Base-by-base conservation (phyloP, 1,284 basidiomycete species). In the Testicularia cyperi region DNA sequence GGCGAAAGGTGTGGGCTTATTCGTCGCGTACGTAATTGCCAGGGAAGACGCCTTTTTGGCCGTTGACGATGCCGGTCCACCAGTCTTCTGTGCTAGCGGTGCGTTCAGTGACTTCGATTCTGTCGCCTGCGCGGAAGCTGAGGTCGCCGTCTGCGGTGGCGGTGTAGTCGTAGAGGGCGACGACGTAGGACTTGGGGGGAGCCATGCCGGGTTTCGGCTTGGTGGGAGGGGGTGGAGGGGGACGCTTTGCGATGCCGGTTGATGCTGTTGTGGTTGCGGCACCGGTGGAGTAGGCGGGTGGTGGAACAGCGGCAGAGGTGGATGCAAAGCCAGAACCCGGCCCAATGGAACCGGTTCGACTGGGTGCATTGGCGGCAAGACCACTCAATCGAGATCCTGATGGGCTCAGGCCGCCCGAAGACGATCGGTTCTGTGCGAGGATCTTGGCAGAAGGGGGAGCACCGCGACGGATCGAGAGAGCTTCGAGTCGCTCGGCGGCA, bases 61-160 rank as follows among this genome's bases (percentile, higher is more conserved):
- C 92, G 64, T 90, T 85, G 57, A 97, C 40, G 65, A 83, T 82
- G 5, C 94, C 95, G 8, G 92, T 97, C 94, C 94, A 99, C 94
- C 94, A 98, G 75, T 98, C 95, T 74, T 97, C 91, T 18, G 86
- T 78, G 65, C 85, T 91, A 2, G 83, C 84, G 10, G 88, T 88
- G 73, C 86, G 84, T 78, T 95, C 87, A 22, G 95, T 83, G 42
- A 98, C 82, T 78, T 95, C 90, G 77, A 99, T 97, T 60, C 84
- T 80, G 77, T 98, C 94, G n/a, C 95, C 95, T 2, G 85, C 84
- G 47, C 81, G 84, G 80, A 99, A 99, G 1, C 85, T 87, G 42
- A 99, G 80, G 77, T 99, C 94, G 0, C 95, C 95, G 1, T 89
- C 90, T 22, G 62, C 61, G 9, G 57, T 60, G 2, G 94, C 91